phyloP scores from a whole-genome alignment of 2,329 filamentous ascomycete species.

The Trichoderma afroharzianum region DNA sequence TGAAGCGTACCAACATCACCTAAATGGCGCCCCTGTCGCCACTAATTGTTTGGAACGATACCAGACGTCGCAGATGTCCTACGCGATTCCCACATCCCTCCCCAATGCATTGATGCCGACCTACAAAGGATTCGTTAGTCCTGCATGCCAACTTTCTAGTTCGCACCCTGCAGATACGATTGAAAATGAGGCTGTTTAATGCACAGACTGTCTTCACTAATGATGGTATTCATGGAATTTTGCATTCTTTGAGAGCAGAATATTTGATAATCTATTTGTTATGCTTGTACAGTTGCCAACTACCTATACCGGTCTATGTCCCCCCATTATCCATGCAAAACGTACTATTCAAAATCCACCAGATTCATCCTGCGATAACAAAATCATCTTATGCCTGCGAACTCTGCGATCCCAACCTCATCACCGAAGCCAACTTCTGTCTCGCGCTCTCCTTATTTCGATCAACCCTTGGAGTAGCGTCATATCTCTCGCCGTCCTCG shows the following conservation, averaged over 20 bases:
- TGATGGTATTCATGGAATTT: not conserved
- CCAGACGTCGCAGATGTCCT: not conserved
- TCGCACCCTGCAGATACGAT: not conserved
- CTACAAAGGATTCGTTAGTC: not conserved
- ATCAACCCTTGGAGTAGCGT: constrained; percentile 26
- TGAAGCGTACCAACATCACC: not conserved
- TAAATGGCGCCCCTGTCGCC: too few species aligned
- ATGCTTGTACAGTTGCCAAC: not conserved
- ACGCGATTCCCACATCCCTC: not conserved
- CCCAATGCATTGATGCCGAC: not conserved
- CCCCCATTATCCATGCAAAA: not conserved
- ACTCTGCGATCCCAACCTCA: constrained; percentile 50
- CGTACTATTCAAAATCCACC: not conserved
- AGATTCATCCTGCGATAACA: not conserved
- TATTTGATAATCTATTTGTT: not conserved
- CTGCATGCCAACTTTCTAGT: not conserved
- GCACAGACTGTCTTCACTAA: not conserved
- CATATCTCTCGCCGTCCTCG: constrained; percentile 34
- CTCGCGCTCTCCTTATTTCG: constrained; percentile 31
- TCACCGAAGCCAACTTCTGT: constrained; percentile 32
- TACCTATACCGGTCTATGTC: not conserved
- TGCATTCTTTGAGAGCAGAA: not conserved
- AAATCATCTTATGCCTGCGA: not conserved
- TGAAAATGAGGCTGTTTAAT: not conserved
- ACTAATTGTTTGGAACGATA: not conserved